These are phyloP conservation scores for Helotiales sp. DNA, from an alignment of 2,329 filamentous ascomycete genomes.

Conservation along the genomic window DNA sequence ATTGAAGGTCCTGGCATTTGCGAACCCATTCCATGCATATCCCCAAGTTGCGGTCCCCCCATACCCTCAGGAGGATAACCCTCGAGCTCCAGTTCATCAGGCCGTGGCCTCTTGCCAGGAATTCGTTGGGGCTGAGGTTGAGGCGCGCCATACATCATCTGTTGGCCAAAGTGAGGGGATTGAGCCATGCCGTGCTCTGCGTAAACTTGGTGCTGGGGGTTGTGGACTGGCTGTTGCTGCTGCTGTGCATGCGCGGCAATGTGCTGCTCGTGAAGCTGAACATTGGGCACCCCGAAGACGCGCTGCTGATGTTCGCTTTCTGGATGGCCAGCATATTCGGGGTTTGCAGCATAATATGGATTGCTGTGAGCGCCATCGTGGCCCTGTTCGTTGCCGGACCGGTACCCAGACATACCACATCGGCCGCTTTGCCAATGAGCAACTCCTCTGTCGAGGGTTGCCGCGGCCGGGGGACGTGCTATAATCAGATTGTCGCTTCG, in stretches of 20 bases:
- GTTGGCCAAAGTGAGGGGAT: conserved; percentile 45
- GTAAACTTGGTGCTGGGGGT: conserved; percentile 50
- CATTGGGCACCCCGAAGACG: conserved; percentile 59
- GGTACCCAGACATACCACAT: conserved; percentile 65
- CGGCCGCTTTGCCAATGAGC: conserved; percentile 73
- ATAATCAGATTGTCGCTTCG: conserved; percentile 16
- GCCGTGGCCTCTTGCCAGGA: conserved; percentile 50
- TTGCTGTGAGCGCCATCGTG: conserved; percentile 47
- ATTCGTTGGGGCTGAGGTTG: conserved; percentile 34
- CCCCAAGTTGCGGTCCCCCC: conserved; percentile 40
- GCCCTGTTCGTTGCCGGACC: conserved; percentile 53
- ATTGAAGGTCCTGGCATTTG: conserved; percentile 58
- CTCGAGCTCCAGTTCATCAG: conserved; percentile 53
- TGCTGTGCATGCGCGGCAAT: conserved; percentile 45
- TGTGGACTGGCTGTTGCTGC: conserved; percentile 50
- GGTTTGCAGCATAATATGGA: conserved; percentile 43
- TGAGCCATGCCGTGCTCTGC: conserved; percentile 57
- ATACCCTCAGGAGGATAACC: conserved; percentile 41
- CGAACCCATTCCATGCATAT: conserved; percentile 46
- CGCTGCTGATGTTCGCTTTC: conserved; percentile 65
- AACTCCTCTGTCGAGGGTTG: conserved; percentile 46
- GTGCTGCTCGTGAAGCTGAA: conserved; percentile 48
- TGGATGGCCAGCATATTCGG: conserved; percentile 71
- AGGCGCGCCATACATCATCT: conserved; percentile 48
- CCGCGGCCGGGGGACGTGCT: conserved; percentile 1